Evolutionary conservation across 78 protist species (phyloP), one percentile per base, ranked within the genome.

Genomic region (Chrysochromulina tobinii): DNA sequence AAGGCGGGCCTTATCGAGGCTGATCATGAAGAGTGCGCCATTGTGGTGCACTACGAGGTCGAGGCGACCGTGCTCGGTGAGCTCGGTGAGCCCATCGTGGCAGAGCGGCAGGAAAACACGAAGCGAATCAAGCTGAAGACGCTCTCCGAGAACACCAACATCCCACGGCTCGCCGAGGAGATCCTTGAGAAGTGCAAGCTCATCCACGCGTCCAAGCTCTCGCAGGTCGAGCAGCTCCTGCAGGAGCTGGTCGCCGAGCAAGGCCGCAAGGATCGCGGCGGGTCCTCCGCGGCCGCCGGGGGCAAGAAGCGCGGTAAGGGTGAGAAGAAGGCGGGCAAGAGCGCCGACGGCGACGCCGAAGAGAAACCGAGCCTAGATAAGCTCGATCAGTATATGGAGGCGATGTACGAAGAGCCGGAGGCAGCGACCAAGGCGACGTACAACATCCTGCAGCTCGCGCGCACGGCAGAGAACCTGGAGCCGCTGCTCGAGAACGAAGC

Each of bases 171-270:
- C 23, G 92, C 87, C 59, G 69, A 50, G 7, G 85, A 89, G 48
- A 89, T 89, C 25, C 23, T 89, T 61, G 72, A 69, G 12, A 89
- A 89, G 87, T 75, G 92, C 48, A 89, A 89, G 72, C 67, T 89
- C 8, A 57, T 59, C 61, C 59, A 20, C 53, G 92, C 73, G 83
- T 3, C 57, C 53, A 88, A 66, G 61, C 27, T 23, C 69, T 25
- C 15, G 38, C 51, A 15, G 20, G 91, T 72, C 7, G 27, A 57
- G 50, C 55, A 5, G 55, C 55, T 73, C 27, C 81, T n/a, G 23
- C 55, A 0, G n/a, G 25, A 48, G 21, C 57, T 73, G 20, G 5
- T 7, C n/a, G n/a, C 2, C 55, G 17, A 1, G 81, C 81, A 73
- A 55, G 1, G 6, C 20, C 81, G 14, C 23, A 6, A 25, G n/a